A percentile compares a stretch with the other conserved stretches of the same genome.
phyloP scores from a whole-genome alignment of 2,329 filamentous ascomycete species.

The Fusarium concolor region DNA sequence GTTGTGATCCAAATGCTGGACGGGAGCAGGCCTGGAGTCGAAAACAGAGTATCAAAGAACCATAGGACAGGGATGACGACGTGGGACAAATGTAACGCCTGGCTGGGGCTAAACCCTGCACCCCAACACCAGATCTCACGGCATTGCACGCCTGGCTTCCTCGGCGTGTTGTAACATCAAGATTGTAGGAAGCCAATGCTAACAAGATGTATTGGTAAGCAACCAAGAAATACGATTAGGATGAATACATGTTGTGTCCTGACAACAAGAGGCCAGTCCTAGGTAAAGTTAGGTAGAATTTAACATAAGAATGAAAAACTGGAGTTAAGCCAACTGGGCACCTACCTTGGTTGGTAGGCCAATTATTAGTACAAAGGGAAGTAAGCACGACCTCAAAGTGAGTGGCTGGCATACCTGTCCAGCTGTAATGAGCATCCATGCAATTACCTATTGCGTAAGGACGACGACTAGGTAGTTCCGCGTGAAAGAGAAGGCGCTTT shows the following conservation, averaged over 20 bases:
- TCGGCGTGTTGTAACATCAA: constrained; percentile 34
- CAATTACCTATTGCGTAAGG: neutral
- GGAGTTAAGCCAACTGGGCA: neutral
- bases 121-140: constrained; percentile 46
- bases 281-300: neutral
- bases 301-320: neutral
- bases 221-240: neutral
- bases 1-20: constrained; percentile 22
- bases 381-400: constrained; percentile 2
- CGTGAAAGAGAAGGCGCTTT: neutral
- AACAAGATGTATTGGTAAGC: neutral
- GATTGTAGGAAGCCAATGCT: constrained; percentile 8
- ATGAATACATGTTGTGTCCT: neutral
- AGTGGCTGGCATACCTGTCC: neutral
- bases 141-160: constrained; percentile 43
- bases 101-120: constrained; percentile 38
- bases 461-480: neutral
- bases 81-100: constrained; percentile 32
- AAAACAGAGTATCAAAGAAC: constrained; percentile 22
- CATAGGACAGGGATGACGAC: constrained; percentile 23
- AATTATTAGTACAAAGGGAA: neutral
- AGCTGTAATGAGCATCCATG: neutral
- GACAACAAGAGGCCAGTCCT: neutral
- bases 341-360: neutral
- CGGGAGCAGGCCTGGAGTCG: constrained; percentile 27